A percentile compares a stretch with the other conserved stretches of the same genome.
Conservation (phyloP, 345 rosid species). For the Murraya paniculata region DNA sequence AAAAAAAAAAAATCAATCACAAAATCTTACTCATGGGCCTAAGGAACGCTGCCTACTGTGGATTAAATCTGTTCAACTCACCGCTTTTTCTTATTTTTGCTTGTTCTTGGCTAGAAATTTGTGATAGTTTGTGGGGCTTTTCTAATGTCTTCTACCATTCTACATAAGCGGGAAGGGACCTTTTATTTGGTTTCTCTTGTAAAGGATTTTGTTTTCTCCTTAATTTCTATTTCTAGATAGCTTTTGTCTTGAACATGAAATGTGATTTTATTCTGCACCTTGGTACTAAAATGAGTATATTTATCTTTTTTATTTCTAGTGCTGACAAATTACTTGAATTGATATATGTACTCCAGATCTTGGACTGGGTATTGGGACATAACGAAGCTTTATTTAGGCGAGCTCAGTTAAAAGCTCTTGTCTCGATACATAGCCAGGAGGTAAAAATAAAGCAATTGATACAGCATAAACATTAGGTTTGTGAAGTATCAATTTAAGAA, state of each 20-base stretch:
- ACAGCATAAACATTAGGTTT: constrained; percentile 6
- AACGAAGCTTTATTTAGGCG: constrained; percentile 87
- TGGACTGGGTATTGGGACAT: constrained; percentile 91
- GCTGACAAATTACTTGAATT: neutral
- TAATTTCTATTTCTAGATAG: neutral
- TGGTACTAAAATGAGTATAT: neutral
- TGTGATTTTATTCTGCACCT: neutral
- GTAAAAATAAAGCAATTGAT: constrained; percentile 31
- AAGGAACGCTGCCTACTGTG: neutral
- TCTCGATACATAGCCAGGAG: constrained; percentile 88
- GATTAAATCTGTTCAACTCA: neutral
- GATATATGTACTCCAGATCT: constrained; percentile 46
- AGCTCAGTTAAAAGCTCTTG: constrained; percentile 95
- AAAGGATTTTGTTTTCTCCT: neutral
- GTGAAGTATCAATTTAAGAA: neutral
- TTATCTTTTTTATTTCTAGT: neutral
- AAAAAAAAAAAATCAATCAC: too few species aligned
- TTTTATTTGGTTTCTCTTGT: neutral
- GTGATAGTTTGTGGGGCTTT: neutral
- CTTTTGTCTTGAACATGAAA: neutral
- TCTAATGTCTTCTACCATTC: neutral
- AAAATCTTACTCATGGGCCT: neutral
- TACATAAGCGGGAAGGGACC: neutral
- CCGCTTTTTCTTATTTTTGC: neutral
- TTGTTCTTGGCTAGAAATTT: neutral